Conservation (phyloP, 1,139 yeast species). For the Kluyveromyces sp. region DNA sequence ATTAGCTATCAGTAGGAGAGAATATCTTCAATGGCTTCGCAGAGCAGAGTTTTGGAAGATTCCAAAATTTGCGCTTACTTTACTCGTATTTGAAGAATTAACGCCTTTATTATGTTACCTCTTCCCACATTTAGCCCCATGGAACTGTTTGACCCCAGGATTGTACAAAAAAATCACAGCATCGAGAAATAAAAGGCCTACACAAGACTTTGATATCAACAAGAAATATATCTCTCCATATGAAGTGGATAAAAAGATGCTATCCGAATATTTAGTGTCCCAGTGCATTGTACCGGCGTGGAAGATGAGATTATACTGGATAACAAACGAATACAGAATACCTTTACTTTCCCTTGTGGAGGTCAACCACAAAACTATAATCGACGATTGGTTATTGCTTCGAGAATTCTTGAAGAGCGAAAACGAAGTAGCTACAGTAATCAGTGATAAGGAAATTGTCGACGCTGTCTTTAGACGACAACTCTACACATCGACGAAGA, state of each 20-base stretch:
- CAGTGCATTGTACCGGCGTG: slow-evolving; percentile 12
- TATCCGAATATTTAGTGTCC: slow-evolving; percentile 9
- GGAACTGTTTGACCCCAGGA: slow-evolving; percentile 25
- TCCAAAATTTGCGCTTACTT: slow-evolving; percentile 16
- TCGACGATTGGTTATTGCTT: slow-evolving; percentile 27
- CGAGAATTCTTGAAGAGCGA: slow-evolving; percentile 10
- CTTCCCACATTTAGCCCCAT: slow-evolving; percentile 24
- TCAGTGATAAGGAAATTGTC: slow-evolving; percentile 23
- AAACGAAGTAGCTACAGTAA: slow-evolving; percentile 1
- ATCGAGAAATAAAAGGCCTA: slow-evolving; percentile 5
- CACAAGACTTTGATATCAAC: background rate
- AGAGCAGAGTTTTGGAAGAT: slow-evolving; percentile 23
- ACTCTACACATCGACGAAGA: slow-evolving; percentile 21
- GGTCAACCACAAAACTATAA: slow-evolving; percentile 20
- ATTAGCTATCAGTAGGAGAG: slow-evolving; percentile 15
- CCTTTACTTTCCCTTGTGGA: slow-evolving; percentile 14
- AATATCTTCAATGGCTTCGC: slow-evolving; percentile 20
- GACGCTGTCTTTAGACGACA: slow-evolving; percentile 25
- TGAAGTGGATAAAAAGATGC: slow-evolving; percentile 7
- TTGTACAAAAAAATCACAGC: slow-evolving; percentile 19
- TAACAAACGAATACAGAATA: slow-evolving; percentile 11
- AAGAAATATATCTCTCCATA: slow-evolving; percentile 17
- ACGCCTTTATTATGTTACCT: slow-evolving; percentile 21
- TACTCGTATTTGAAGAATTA: slow-evolving; percentile 25
- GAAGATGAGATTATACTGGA: slow-evolving; percentile 15